Conservation (phyloP, 2,329 filamentous ascomycete genomes). For the Paraphaeosphaeria minitans region DNA sequence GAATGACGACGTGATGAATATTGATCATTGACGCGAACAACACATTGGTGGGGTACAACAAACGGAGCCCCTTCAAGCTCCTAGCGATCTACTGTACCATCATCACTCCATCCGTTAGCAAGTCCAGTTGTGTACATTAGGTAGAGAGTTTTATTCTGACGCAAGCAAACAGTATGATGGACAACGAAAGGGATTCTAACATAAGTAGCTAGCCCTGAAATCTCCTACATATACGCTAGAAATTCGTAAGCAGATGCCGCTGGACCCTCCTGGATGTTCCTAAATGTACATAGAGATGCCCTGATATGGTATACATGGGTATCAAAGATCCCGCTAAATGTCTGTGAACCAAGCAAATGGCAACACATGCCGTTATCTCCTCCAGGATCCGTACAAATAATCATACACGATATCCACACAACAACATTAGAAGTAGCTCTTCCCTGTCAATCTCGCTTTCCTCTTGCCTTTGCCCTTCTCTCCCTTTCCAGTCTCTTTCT, state of each 20-base stretch:
- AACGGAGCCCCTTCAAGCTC: too few species aligned
- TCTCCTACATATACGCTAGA: not conserved
- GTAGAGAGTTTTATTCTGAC: too few species aligned
- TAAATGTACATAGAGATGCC: not conserved
- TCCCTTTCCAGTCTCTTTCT: slow-evolving; percentile 25
- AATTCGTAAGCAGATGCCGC: not conserved
- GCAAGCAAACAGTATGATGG: not conserved
- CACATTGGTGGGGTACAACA: too few species aligned
- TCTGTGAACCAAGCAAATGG: not conserved
- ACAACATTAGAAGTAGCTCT: slow-evolving; percentile 33
- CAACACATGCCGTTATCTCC: not conserved
- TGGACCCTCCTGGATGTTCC: not conserved
- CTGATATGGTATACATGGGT: not conserved
- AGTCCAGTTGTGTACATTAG: too few species aligned
- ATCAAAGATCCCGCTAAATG: not conserved
- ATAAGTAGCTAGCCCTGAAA: not conserved
- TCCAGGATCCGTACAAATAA: not conserved
- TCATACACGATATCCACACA: not conserved
- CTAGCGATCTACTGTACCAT: too few species aligned
- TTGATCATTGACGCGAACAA: not conserved
- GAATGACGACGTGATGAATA: not conserved
- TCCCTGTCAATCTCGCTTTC: slow-evolving; percentile 31
- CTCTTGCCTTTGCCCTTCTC: slow-evolving; percentile 29
- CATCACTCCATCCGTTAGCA: too few species aligned
- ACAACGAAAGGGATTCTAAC: not conserved